Base-by-base conservation (phyloP, 208 protist species). In the Trypanosoma brucei region DNA sequence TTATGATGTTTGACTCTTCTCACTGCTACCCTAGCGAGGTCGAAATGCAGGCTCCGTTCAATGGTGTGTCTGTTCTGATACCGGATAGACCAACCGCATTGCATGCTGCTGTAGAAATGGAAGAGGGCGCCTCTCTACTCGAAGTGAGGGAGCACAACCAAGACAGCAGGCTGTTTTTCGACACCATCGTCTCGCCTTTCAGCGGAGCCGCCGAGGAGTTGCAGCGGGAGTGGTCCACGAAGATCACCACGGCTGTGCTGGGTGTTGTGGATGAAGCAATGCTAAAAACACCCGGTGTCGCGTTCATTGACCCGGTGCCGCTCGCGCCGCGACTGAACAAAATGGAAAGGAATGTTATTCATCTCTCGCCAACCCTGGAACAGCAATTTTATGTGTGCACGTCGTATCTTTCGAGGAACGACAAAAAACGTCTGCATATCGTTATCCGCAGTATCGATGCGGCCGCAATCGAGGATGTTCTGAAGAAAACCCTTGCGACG, bases 351-450 rank as follows among this genome's bases (percentile, higher is more conserved):
- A 4, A 31, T 22, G 50, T 54, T 6, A 54, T 54, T 34, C n/a
- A 54, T n/a, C 50, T 54, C 50, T 54, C 50, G 50, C 9, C 50
- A 8, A 54, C 50, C 5, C 9, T 54, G 6, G 50, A 54, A 34
- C 50, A 54, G 50, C 50, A 54, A n/a, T 31, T 54, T 5, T 54
- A 33, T 31, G 50, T 54, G n/a, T 8, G 7, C 6, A 8, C 50
- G 6, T 33, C 6, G n/a, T 54, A 54, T n/a, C 6, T 6, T n/a
- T 5, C 6, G 6, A n/a, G 9, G 22, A 34, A 22, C 22, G 22
- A 22, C 22, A 22, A 22, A 22, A 22, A 22, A 22, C 22, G 22
- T 22, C 22, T 22, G 22, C 22, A 22, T 22, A 22, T 22, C 22
- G 22, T 22, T 22, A 22, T 22, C 22, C 22, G 22, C 22, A 22